phyloP scores from a whole-genome alignment of 495 filamentous ascomycete species.

The Amphirosellinia nigrospora region DNA sequence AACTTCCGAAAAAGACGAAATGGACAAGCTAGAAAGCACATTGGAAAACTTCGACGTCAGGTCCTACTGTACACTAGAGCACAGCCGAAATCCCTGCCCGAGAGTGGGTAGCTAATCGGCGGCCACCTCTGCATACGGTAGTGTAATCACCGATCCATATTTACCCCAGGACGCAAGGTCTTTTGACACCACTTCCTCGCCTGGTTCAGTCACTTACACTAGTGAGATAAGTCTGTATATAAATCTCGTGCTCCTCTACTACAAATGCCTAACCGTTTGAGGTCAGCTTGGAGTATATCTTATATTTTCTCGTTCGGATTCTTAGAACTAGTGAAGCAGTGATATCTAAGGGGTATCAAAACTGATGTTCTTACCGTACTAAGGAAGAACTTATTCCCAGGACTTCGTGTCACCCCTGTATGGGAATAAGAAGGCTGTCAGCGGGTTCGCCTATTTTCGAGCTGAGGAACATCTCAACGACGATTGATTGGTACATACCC shows the following conservation, averaged over 20 bases:
- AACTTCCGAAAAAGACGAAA: neutral
- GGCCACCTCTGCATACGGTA: conserved; percentile 3
- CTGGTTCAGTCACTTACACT: neutral
- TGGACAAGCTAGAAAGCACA: neutral
- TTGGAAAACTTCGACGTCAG: neutral
- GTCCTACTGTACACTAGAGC: neutral
- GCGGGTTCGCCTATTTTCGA: neutral
- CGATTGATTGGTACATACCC: neutral
- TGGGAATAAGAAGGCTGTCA: neutral
- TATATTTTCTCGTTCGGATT: neutral
- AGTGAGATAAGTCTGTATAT: neutral
- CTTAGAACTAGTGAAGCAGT: neutral
- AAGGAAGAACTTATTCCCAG: neutral
- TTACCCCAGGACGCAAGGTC: neutral
- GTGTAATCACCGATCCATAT: neutral
- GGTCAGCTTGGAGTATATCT: neutral
- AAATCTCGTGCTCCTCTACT: neutral
- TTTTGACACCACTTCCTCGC: neutral
- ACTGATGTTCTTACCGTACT: neutral
- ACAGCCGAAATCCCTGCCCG: neutral
- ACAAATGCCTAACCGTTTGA: neutral
- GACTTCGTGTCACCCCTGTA: neutral
- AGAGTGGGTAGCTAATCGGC: neutral
- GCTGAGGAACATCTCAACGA: neutral
- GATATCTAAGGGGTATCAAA: neutral